Evolutionary conservation across 345 rosid genomes (phyloP).

Genomic region (Eucalyptus pumila): DNA sequence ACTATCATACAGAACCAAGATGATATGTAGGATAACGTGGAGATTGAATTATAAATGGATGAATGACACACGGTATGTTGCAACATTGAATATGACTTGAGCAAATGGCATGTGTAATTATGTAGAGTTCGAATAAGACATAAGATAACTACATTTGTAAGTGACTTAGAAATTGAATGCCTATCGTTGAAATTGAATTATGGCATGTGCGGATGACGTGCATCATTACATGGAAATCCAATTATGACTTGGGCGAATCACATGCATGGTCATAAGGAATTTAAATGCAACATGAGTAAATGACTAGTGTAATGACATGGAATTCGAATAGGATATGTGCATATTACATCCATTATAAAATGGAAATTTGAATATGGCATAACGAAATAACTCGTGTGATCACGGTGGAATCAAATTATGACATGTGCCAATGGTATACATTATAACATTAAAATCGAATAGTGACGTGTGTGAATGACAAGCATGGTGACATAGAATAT

Average conservation of each 20-base stretch:
- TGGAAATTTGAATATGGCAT: background rate
- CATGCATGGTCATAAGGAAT: background rate
- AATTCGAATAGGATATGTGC: background rate
- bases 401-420: background rate
- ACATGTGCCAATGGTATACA: background rate
- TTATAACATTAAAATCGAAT: background rate
- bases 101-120: background rate
- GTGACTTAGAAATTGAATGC: background rate
- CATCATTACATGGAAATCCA: background rate
- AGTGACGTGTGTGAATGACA: background rate
- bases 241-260: background rate
- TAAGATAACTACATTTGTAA: background rate
- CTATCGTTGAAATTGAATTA: background rate
- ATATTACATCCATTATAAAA: background rate
- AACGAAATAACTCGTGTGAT: rapidly evolving
- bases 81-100: background rate
- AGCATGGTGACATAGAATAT: background rate
- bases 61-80: background rate
- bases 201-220: background rate
- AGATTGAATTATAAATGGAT: background rate
- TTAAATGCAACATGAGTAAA: background rate
- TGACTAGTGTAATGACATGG: background rate
- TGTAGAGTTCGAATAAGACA: background rate
- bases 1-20: rapidly evolving
- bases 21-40: background rate